Evolutionary conservation across 192 early-diverging fungal genomes (phyloP).

Genomic region (Podila epicladia): DNA sequence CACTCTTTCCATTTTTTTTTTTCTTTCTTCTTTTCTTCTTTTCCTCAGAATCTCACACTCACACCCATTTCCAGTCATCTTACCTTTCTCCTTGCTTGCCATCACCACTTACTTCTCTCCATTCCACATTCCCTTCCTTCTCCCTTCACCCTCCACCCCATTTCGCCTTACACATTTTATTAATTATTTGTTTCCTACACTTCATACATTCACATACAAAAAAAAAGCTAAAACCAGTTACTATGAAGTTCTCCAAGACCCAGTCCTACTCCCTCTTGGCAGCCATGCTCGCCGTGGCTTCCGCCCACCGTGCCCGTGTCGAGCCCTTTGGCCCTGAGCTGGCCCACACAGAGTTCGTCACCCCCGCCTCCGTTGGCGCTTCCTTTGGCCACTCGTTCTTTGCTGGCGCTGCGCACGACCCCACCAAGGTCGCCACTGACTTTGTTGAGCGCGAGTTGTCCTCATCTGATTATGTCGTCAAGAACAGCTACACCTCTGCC

Average conservation of each 20-base stretch:
- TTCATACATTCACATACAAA: conserved; percentile 6
- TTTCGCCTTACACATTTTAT: neutral
- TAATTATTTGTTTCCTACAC: neutral
- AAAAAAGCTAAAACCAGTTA: conserved; percentile 5
- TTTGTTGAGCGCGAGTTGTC: conserved; percentile 58
- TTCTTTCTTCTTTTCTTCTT: neutral
- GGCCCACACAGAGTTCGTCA: conserved; percentile 31
- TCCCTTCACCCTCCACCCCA: neutral
- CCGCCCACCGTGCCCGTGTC: conserved; percentile 33
- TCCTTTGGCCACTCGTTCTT: conserved; percentile 11
- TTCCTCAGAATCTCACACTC: neutral
- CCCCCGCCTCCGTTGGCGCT: conserved; percentile 8
- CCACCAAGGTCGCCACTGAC: conserved; percentile 55
- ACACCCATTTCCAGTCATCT: neutral
- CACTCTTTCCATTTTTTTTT: neutral
- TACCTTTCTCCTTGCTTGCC: neutral
- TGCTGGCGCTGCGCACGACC: conserved; percentile 19
- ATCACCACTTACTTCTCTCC: neutral
- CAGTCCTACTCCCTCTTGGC: conserved; percentile 38
- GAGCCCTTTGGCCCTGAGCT: conserved; percentile 54
- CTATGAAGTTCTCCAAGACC: conserved; percentile 43
- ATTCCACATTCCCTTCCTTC: neutral
- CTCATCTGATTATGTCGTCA: conserved; percentile 61
- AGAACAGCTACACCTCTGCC: conserved; percentile 73
- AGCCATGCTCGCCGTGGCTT: conserved; percentile 26